These are phyloP conservation scores for Nyssa sinensis DNA, from an alignment of 148 eudicot genomes.

Conservation along the genomic window DNA sequence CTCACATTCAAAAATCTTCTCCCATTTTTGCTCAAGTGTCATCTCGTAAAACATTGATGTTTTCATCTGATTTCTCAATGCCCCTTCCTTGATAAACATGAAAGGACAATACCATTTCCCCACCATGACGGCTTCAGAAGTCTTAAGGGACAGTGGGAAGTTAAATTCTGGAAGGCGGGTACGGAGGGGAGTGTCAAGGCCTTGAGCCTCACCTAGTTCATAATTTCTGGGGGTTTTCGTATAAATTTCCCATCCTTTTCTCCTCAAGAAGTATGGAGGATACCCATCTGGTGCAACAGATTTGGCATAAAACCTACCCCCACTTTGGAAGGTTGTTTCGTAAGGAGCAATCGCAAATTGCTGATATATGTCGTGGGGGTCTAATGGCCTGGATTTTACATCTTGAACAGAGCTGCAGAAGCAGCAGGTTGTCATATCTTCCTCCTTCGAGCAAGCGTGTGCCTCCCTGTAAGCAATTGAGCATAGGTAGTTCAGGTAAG, in stretches of 20 bases:
- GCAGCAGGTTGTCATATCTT: constrained; percentile 43
- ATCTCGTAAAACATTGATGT: constrained; percentile 53
- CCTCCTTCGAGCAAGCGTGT: constrained; percentile 53
- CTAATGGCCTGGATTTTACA: constrained; percentile 52
- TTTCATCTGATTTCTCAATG: constrained; percentile 42
- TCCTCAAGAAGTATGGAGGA: constrained; percentile 57
- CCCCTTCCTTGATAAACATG: constrained; percentile 58
- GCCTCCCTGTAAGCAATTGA: constrained; percentile 37
- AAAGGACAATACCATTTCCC: constrained; percentile 85
- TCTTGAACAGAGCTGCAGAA: constrained; percentile 37
- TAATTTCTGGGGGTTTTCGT: constrained; percentile 30
- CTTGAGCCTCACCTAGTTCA: constrained; percentile 51
- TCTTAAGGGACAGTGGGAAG: constrained; percentile 32
- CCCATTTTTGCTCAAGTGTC: constrained; percentile 76
- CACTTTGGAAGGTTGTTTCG: background rate
- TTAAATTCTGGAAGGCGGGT: constrained; percentile 45
- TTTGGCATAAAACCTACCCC: constrained; percentile 31
- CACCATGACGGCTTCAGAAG: constrained; percentile 36
- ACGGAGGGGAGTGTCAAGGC: constrained; percentile 49
- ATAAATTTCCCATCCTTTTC: constrained; percentile 38
- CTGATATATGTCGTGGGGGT: constrained; percentile 57
- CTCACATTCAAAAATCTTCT: constrained; percentile 42
- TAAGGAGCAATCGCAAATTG: constrained; percentile 47
- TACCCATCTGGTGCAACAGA: constrained; percentile 54
- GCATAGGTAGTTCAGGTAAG: background rate